Evolutionary conservation across 1,139 yeast genomes (phyloP).

Genomic region (Protomyces inouyei): DNA sequence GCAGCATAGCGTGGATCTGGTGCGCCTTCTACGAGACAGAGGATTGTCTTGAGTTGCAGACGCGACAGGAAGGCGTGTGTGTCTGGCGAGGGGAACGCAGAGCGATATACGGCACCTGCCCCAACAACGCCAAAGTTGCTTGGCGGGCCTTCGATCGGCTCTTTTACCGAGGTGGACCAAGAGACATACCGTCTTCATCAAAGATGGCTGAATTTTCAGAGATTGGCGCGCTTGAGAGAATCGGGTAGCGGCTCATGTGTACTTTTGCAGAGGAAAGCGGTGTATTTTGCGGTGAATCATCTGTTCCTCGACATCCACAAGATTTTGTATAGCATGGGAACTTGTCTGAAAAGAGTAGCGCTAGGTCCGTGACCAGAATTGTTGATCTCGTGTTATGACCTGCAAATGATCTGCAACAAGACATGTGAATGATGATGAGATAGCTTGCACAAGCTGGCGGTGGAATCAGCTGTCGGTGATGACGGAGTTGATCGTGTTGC

Average conservation of each 20-base stretch:
- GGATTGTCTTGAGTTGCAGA: conserved; percentile 63
- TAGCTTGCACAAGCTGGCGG: not conserved
- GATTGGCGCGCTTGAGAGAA: not conserved
- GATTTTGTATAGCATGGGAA: not conserved
- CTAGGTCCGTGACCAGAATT: not conserved
- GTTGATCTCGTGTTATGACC: not conserved
- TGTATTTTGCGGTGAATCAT: not conserved
- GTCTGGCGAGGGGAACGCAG: conserved; percentile 82
- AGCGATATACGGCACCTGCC: conserved; percentile 64
- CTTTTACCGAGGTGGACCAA: not conserved
- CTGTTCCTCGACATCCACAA: not conserved
- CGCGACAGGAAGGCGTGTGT: conserved; percentile 65
- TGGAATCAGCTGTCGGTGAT: too few species aligned
- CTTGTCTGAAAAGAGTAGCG: not conserved
- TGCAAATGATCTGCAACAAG: not conserved
- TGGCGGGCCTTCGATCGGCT: conserved; percentile 4
- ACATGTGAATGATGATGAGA: not conserved
- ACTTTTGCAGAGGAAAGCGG: not conserved
- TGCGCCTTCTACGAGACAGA: conserved; percentile 77
- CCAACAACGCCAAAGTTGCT: conserved; percentile 76
- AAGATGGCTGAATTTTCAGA: not conserved
- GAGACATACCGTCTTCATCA: not conserved
- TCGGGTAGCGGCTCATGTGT: not conserved
- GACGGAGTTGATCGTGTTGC: too few species aligned
- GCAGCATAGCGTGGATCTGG: conserved; percentile 73